Evolutionary conservation across 2,329 filamentous ascomycete genomes (phyloP), one percentile per base, ranked within the genome.

Genomic region (Bipolaris oryzae): DNA sequence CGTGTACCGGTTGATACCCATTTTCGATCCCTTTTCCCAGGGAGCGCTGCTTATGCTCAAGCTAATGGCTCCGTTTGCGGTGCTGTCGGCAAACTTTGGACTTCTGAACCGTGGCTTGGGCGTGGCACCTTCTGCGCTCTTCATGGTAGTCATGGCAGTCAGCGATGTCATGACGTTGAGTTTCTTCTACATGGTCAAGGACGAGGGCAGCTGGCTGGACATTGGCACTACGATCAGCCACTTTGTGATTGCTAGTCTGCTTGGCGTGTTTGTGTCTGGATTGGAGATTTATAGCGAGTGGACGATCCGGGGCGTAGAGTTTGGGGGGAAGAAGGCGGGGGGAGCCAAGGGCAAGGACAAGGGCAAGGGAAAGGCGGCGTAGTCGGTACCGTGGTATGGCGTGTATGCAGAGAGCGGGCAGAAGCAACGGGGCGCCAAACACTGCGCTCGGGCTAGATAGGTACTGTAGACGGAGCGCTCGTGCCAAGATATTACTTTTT

Each of bases 101-200:
- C 90, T 99, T 11, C 82, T 99, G 15, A 99, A 97, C 75, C 88
- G 87, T 66, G 81, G 89, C 6, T 81, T 99, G 0, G 89, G 90
- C 15, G 89, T 99, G 0, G 89, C 92, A 7, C 93, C 92, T 0
- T 92, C 90, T 37, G 91, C 92, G 5, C 80, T 99, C 3, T 97
- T 98, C 78, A 97, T 97, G 89, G 65, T 77, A 3, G 92, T 96
- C 48, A 96, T 97, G 86, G 90, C 71, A 0, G 86, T 96, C 49
- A 93, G 90, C 58, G 95, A 99, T 73, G 86, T 96, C 47, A 83
- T 98, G 74, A 98, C 95, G 3, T 82, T 99, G 50, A 91, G 95
- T 69, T 99, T 99, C 81, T 99, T 99, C 79, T 99, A 91, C 87
- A 91, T 96, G 68, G 95, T 99, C 43, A 90, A 90, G 70, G 95